These are phyloP conservation scores for Hypoxylon perforatum DNA, from an alignment of 495 filamentous ascomycete genomes.

Conservation along the genomic window DNA sequence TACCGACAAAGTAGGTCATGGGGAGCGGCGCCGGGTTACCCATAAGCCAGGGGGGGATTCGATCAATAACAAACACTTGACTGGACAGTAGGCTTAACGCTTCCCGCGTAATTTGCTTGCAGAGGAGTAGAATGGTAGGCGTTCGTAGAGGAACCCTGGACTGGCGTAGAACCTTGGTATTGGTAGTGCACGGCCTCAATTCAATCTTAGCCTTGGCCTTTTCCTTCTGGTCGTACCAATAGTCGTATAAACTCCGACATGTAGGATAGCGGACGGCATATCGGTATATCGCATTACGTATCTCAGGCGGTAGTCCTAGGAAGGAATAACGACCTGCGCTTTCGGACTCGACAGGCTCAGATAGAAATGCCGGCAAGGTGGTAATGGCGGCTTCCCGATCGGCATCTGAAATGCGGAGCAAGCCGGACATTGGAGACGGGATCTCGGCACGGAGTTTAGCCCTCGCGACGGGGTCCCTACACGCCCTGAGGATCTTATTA, in stretches of 20 bases:
- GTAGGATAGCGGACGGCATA: conserved; percentile 42
- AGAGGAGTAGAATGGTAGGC: conserved; percentile 51
- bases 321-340: conserved; percentile 29
- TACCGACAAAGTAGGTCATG: conserved; percentile 45
- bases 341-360: conserved; percentile 7
- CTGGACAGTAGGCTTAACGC: conserved; percentile 39
- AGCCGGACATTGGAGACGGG: conserved; percentile 17
- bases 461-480: conserved; percentile 36
- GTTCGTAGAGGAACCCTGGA: conserved; percentile 35
- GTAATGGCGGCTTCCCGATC: conserved; percentile 35
- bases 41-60: conserved; percentile 53
- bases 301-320: conserved; percentile 44
- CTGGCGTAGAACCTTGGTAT: conserved; percentile 21
- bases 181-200: conserved; percentile 14
- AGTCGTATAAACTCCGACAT: conserved; percentile 41
- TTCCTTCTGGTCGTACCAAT: conserved; percentile 44
- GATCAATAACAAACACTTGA: conserved; percentile 46
- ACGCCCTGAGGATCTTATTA: conserved; percentile 37
- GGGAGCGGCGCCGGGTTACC: conserved; percentile 38
- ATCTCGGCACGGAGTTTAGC: conserved; percentile 40
- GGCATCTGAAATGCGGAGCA: conserved; percentile 32
- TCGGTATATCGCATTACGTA: conserved; percentile 50
- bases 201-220: conserved; percentile 27
- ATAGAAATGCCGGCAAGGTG: conserved; percentile 38
- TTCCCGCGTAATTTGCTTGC: conserved; percentile 49